Evolutionary conservation across 352 stramenopile species (phyloP).

Genomic region (Pythium folliculosum): DNA sequence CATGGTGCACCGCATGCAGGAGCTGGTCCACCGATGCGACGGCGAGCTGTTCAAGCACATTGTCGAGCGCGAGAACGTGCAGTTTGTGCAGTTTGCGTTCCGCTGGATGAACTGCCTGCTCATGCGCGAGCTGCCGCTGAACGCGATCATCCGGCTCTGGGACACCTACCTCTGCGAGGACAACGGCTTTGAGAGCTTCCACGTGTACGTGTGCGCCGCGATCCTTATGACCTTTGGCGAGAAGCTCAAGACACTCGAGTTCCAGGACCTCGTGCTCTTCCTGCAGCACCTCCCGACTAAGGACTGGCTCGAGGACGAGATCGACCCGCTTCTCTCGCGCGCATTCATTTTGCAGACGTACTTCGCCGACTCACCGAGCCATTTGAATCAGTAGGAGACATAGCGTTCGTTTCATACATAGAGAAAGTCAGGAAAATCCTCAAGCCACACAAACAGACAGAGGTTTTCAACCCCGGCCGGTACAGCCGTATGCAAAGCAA

Average conservation of each 20-base stretch:
- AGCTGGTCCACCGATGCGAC: constrained; percentile 97
- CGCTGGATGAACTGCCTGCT: constrained; percentile 99
- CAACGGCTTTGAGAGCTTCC: constrained; percentile 99
- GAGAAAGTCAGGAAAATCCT: neutral
- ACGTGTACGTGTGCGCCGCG: constrained; percentile 99
- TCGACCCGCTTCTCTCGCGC: constrained; percentile 97
- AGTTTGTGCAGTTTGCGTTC: constrained; percentile 99
- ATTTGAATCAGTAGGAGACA: constrained; percentile 50
- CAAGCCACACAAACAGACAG: neutral
- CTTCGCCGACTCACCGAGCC: constrained; percentile 84
- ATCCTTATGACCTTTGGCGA: constrained; percentile 98
- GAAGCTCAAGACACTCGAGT: constrained; percentile 94
- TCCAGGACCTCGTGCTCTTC: constrained; percentile 97
- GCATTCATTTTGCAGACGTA: constrained; percentile 95
- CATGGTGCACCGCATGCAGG: constrained; percentile 98
- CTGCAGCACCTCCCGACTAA: constrained; percentile 96
- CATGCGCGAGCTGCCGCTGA: constrained; percentile 95
- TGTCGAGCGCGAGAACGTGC: constrained; percentile 91
- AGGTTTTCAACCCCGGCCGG: neutral
- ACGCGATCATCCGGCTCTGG: constrained; percentile 97
- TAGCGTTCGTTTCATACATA: constrained; percentile 1
- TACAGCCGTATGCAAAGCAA: neutral
- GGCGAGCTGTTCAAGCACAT: constrained; percentile 93
- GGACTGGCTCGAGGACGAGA: constrained; percentile 96
- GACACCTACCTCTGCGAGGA: constrained; percentile 99